Percentiles rank a stretch among this genome's conserved stretches.
These are phyloP conservation scores for Schizophyllum amplum DNA, from an alignment of 1,284 basidiomycete genomes.

Conservation along the genomic window DNA sequence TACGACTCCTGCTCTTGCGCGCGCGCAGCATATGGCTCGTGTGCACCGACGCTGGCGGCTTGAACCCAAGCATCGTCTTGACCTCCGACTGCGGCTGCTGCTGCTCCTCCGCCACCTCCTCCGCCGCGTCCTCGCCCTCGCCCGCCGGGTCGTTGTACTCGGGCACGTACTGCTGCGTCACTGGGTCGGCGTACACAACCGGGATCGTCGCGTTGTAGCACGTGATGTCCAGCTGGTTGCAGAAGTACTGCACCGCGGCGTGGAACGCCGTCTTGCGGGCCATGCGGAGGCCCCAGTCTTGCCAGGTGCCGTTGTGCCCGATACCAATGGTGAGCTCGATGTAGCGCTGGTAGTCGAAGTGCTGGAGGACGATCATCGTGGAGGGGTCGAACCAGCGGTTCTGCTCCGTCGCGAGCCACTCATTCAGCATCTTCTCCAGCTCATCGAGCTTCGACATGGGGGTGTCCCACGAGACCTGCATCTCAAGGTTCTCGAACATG, in stretches of 20 bases:
- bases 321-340: conserved; percentile 62
- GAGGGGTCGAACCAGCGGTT: conserved; percentile 67
- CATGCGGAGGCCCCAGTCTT: conserved; percentile 57
- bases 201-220: conserved; percentile 52
- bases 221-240: conserved; percentile 55
- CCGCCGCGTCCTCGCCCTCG: not conserved
- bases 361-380: conserved; percentile 53
- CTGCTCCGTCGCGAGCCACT: conserved; percentile 68
- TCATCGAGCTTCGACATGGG: conserved; percentile 61
- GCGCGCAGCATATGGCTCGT: not conserved
- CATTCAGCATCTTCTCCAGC: conserved; percentile 55
- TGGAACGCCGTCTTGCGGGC: conserved; percentile 66
- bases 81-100: not conserved
- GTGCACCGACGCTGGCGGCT: not conserved
- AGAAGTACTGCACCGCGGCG: conserved; percentile 65
- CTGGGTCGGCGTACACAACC: conserved; percentile 38
- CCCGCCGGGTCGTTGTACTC: not conserved
- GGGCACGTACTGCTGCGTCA: not conserved
- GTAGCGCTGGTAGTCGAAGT: conserved; percentile 54
- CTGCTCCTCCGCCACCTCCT: not conserved
- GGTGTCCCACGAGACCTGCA: conserved; percentile 70
- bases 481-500: conserved; percentile 55
- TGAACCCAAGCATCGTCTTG: not conserved
- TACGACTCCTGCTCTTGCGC: not conserved
- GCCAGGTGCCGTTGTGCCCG: conserved; percentile 48